Evolutionary conservation across 176 grass and related monocot genomes (phyloP).

Genomic region (Avena atlantica): DNA sequence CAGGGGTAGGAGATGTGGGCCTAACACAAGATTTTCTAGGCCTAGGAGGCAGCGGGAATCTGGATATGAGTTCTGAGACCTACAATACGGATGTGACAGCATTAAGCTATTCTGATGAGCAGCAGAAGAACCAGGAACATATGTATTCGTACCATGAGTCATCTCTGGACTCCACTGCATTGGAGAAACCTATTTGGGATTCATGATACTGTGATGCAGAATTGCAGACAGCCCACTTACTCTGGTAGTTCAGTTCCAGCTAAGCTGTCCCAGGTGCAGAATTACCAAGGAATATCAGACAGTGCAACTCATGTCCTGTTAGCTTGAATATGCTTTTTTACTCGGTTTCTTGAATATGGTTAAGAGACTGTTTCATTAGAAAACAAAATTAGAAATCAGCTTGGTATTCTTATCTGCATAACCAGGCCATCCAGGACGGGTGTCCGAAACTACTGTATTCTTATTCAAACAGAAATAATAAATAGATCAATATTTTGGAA

Average conservation of each 20-base stretch:
- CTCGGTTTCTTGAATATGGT: background rate
- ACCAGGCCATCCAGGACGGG: conserved; percentile 1
- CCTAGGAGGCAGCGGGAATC: conserved; percentile 46
- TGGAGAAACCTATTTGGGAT: conserved; percentile 64
- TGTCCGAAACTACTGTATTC: conserved; percentile 39
- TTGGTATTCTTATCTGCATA: background rate
- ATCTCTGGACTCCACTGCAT: conserved; percentile 43
- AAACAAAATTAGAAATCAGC: background rate
- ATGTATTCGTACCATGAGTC: conserved; percentile 64
- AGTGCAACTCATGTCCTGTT: conserved; percentile 28
- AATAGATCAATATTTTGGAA: conserved; percentile 25
- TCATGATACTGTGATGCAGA: conserved; percentile 31
- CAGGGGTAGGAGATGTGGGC: conserved; percentile 48
- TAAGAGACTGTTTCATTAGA: background rate
- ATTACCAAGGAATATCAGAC: conserved; percentile 28
- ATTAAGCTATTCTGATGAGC: conserved; percentile 62
- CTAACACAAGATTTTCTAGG: conserved; percentile 67
- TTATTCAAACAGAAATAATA: conserved; percentile 22
- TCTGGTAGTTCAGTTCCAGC: conserved; percentile 41
- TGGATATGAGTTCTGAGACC: conserved; percentile 52
- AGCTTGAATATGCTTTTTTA: background rate
- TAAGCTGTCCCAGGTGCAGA: conserved; percentile 18
- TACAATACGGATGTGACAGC: conserved; percentile 45
- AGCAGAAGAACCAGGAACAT: conserved; percentile 50
- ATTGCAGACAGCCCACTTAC: conserved; percentile 27